Evolutionary conservation across 1,139 yeast genomes (phyloP), one percentile per base, ranked within the genome.

Genomic region (Magnusiomyces ingens): DNA sequence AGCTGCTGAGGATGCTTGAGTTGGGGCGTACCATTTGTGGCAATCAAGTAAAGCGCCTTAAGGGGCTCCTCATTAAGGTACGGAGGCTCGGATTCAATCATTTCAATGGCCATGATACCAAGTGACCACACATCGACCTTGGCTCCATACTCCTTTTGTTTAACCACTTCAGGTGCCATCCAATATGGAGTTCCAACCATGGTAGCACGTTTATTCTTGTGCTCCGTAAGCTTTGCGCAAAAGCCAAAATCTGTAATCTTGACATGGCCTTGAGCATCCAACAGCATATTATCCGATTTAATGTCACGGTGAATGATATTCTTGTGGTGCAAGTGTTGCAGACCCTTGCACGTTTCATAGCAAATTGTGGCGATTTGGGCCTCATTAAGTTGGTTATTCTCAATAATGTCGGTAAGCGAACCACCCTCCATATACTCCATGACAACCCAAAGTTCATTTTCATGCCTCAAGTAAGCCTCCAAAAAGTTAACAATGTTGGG

Each of bases 81-180:
- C 35, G 99, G 99, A 10, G 99, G 99, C 67, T 93, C 99, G 22
- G 96, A 94, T 71, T 93, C 99, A 60, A 93, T 85, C 98, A 93
- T 91, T 72, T 93, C 99, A 63, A 93, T 93, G 1, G 96, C 87
- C 98, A 93, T 94, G 61, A 93, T 93, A 60, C 99, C 99, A 58
- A 93, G 74, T 2, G 96, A 89, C 99, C 99, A 93, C 42, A 94
- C 94, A 70, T 93, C 99, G 21, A 93, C 97, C 69, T 93, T 93
- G 61, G 88, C 96, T 63, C 91, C 99, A 65, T 93, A 93, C 65
- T 90, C 96, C 70, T 90, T 89, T 64, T 91, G 97, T 70, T 90
- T 88, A 52, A 93, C 97, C 50, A 93, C 98, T 71, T 93, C 99
- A 2, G 99, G 99, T 0, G 99, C 99, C 99, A 93, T 93, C 99